phyloP scores from a whole-genome alignment of 1,284 basidiomycete genomes.

The Cryptococcus deneoformans region DNA sequence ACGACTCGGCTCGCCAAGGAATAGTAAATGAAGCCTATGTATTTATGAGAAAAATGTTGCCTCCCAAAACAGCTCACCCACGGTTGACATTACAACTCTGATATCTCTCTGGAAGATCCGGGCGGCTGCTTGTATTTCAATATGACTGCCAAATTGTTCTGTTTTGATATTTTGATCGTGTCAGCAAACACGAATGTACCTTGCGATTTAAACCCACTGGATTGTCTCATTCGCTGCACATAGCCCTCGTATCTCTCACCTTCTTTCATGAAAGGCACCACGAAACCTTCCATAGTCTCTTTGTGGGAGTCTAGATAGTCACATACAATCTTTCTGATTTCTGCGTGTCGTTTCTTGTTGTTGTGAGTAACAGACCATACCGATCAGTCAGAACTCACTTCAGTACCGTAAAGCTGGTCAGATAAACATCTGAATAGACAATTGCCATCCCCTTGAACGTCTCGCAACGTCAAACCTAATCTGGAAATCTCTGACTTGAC shows the following conservation, averaged over 20 bases:
- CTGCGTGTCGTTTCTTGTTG: conserved; percentile 29
- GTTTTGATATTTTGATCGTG: neutral
- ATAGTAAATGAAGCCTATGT: conserved; percentile 38
- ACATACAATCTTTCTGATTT: conserved; percentile 39
- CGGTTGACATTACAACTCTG: conserved; percentile 38
- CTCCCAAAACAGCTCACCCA: conserved; percentile 7
- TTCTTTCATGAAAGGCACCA: conserved; percentile 33
- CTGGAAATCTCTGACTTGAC: conserved; percentile 21
- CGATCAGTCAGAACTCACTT: conserved; percentile 5
- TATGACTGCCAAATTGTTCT: conserved; percentile 41
- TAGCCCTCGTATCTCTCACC: conserved; percentile 39
- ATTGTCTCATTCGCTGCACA: conserved; percentile 36
- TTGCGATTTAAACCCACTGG: conserved; percentile 19
- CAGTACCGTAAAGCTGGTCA: conserved; percentile 41
- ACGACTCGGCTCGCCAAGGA: conserved; percentile 23
- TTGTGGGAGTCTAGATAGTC: conserved; percentile 37
- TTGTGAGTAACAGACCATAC: neutral
- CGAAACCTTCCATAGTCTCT: conserved; percentile 33
- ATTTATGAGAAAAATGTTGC: neutral
- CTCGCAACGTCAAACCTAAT: conserved; percentile 31
- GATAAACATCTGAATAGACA: conserved; percentile 41
- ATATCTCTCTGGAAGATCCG: conserved; percentile 39
- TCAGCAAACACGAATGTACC: neutral
- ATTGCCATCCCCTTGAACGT: conserved; percentile 44
- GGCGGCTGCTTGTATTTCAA: conserved; percentile 42